Base-by-base conservation (phyloP, 2,329 filamentous ascomycete genomes). In the Trichoderma atroviride region DNA sequence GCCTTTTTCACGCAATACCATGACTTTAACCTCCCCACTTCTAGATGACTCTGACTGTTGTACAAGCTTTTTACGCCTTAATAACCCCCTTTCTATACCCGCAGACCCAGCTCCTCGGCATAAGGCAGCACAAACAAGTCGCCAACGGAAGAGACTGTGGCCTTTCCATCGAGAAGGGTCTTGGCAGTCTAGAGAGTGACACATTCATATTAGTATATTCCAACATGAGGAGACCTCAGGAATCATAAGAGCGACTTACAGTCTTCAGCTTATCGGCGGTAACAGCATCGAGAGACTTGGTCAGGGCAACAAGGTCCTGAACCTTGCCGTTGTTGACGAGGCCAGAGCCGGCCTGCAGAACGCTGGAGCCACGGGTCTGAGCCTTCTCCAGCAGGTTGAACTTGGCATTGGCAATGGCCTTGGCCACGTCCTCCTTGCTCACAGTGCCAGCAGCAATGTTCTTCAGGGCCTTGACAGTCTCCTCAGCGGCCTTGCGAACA, bases 321-420 rank as follows among this genome's bases (percentile, higher is more conserved):
- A 93, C 85, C 86, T 94, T 92, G 82, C 90, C 90, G 74, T 89
- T 90, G 78, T 92, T 90, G 76, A 97, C 86, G 71, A 97, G 88
- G 74, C 92, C 92, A 76, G 92, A 89, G 72, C 96, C 96, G 73
- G 94, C 94, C 72, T 92, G 87, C 77, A 96, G 89, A 70, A 98
- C 85, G 74, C 92, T 93, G 69, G 90, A 87, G 74, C 90, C 87
- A 72, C 92, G 88, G 76, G 90, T 89, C 83, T 97, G 92, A 74
- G 90, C 92, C 73, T 89, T 87, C 78, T 96, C 92, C 67, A 98
- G 86, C 73, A 93, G 91, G 79, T 92, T 90, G 84, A 97, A 99
- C 84, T 97, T 98, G 78, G 96, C 96, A 77, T 92, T 90, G 71
- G 95, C 93, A 79, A 94, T 88, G 63, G 96, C 96, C 87, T 97